Evolutionary conservation across 495 filamentous ascomycete species (phyloP).

Genomic region (Pyrenula aspistea): DNA sequence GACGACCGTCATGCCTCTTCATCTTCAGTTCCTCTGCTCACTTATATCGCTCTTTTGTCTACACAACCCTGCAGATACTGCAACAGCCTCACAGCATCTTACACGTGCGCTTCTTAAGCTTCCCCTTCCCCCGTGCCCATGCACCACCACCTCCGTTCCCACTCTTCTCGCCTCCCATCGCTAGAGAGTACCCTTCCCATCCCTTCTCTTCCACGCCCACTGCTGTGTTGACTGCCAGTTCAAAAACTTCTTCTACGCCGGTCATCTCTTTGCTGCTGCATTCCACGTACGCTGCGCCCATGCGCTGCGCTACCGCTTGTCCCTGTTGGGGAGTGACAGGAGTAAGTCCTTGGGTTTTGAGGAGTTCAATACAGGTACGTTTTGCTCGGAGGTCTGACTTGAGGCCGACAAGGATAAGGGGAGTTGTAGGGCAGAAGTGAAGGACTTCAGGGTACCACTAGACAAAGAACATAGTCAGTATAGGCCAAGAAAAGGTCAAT

Average conservation of each 20-base stretch:
- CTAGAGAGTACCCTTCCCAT: slow-evolving; percentile 17
- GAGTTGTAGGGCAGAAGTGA: slow-evolving; percentile 96
- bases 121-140: slow-evolving; percentile 3
- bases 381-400: slow-evolving; percentile 95
- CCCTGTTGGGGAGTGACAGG: slow-evolving; percentile 90
- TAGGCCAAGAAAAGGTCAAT: slow-evolving; percentile 3
- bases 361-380: slow-evolving; percentile 90
- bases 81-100: slow-evolving; percentile 64
- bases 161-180: slow-evolving; percentile 24
- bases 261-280: slow-evolving; percentile 96
- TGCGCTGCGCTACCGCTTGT: slow-evolving; percentile 70
- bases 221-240: slow-evolving; percentile 74
- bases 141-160: slow-evolving; percentile 13
- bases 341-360: slow-evolving; percentile 93
- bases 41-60: slow-evolving; percentile 5
- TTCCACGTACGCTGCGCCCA: slow-evolving; percentile 92
- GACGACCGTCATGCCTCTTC: slow-evolving; percentile 2
- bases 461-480: slow-evolving; percentile 9
- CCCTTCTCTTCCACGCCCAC: slow-evolving; percentile 40
- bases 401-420: slow-evolving; percentile 85
- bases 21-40: slow-evolving; percentile 4
- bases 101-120: slow-evolving; percentile 59
- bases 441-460: slow-evolving; percentile 99
- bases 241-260: slow-evolving; percentile 92
- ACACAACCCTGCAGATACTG: too few relatives aligned